phyloP scores from a whole-genome alignment of 805 yeast genomes.

The Cyberlindnera maclurae region DNA sequence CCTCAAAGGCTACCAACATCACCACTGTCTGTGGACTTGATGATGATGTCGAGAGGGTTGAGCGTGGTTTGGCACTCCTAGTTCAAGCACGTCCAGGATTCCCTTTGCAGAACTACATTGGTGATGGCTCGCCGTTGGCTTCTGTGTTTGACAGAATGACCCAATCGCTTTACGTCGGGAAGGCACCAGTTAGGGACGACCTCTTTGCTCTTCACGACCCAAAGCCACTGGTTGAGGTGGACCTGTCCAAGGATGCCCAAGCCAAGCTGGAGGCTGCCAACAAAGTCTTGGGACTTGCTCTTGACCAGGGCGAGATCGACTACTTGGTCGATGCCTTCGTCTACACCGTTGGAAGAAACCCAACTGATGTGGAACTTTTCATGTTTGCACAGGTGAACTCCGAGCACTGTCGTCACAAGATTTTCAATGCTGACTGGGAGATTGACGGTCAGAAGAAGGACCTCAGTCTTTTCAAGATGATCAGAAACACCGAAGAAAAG shows the following conservation, averaged over 20 bases:
- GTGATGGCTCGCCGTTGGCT: constrained; percentile 51
- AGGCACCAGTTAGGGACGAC: constrained; percentile 60
- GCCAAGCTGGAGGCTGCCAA: constrained; percentile 71
- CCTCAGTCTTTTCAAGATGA: constrained; percentile 82
- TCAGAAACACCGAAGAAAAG: constrained; percentile 81
- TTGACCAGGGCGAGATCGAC: constrained; percentile 88
- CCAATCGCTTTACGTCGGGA: constrained; percentile 53
- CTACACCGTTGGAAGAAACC: constrained; percentile 70
- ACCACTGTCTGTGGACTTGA: constrained; percentile 80
- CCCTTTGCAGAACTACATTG: constrained; percentile 50
- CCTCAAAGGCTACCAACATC: constrained; percentile 96
- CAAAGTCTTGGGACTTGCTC: constrained; percentile 82
- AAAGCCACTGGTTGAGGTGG: constrained; percentile 74
- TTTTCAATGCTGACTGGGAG: constrained; percentile 97
- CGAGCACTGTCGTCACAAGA: constrained; percentile 98
- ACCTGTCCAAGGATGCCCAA: constrained; percentile 43
- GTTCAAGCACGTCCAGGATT: constrained; percentile 66
- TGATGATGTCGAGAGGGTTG: constrained; percentile 69
- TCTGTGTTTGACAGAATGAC: constrained; percentile 94
- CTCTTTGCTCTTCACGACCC: constrained; percentile 75
- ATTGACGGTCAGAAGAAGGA: constrained; percentile 77
- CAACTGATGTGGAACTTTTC: constrained; percentile 95
- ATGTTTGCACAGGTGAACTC: constrained; percentile 99
- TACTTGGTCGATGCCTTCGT: constrained; percentile 81
- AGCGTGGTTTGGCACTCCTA: constrained; percentile 79